A percentile compares a stretch with the other conserved stretches of the same genome.
Conservation (phyloP, 257 asterid species). For the Verbascum thapsus region DNA sequence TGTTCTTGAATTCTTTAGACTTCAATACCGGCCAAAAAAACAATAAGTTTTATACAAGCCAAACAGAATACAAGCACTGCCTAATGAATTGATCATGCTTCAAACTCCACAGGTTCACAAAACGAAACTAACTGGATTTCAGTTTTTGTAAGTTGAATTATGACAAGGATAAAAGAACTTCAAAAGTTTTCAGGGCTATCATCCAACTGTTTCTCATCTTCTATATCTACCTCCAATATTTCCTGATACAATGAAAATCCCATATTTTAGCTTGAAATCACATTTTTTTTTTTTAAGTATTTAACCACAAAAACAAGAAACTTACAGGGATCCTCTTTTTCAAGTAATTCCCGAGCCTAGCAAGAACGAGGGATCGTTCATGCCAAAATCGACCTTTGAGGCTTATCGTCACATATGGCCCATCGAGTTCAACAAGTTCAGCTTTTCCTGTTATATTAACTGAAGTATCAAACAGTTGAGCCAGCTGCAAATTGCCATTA, state of each 20-base stretch:
- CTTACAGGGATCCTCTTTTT: conserved; percentile 92
- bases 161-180: conserved; percentile 9
- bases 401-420: conserved; percentile 87
- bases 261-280: no score
- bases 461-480: conserved; percentile 75
- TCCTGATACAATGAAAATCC: conserved; percentile 47
- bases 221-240: conserved; percentile 91
- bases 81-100: no score
- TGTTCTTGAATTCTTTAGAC: no score
- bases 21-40: no score
- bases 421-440: conserved; percentile 87
- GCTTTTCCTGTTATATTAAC: conserved; percentile 94
- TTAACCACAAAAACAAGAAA: no score
- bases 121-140: neutral
- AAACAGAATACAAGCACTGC: no score
- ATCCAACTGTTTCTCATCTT: conserved; percentile 93
- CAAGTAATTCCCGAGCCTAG: conserved; percentile 90
- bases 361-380: conserved; percentile 63
- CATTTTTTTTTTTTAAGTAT: no score
- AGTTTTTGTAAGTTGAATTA: neutral
- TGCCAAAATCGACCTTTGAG: conserved; percentile 89
- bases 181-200: conserved; percentile 90
- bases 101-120: no score
- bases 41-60: no score
- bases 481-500: conserved; percentile 55